These are phyloP conservation scores for Trichoderma afroharzianum DNA, from an alignment of 2,329 filamentous ascomycete species.

Conservation along the genomic window DNA sequence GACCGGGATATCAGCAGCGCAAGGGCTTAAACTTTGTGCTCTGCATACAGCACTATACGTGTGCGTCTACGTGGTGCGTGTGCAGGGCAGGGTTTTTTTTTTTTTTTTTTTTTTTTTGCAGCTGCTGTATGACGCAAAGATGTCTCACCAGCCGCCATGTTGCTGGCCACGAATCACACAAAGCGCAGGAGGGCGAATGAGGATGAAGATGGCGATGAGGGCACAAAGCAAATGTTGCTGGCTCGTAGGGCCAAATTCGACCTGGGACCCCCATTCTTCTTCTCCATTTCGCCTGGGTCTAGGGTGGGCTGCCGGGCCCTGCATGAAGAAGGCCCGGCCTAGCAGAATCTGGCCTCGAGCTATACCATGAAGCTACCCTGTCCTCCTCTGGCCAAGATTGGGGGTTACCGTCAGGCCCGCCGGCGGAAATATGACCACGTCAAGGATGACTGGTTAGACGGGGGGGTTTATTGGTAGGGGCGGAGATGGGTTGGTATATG, in stretches of 20 bases:
- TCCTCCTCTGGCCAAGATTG: not conserved
- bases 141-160: not conserved
- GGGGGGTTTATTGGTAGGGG: not conserved
- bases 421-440: not conserved
- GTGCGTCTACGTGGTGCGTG: not conserved
- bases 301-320: not conserved
- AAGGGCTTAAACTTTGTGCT: not conserved
- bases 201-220: not conserved
- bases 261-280: not conserved
- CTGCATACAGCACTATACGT: not conserved
- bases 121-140: not conserved
- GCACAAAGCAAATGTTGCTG: not conserved
- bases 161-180: not conserved
- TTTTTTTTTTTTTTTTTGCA: not conserved
- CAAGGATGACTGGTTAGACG: not conserved
- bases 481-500: no score
- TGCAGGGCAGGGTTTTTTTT: not conserved
- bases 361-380: not conserved
- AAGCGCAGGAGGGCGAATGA: not conserved
- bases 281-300: not conserved
- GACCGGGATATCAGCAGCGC: not conserved
- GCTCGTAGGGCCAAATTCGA: not conserved
- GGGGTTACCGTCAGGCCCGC: not conserved
- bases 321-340: not conserved
- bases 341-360: slow-evolving; percentile 4